Conservation (phyloP, 2,329 filamentous ascomycete genomes). For the Aureobasidium subglaciale region DNA sequence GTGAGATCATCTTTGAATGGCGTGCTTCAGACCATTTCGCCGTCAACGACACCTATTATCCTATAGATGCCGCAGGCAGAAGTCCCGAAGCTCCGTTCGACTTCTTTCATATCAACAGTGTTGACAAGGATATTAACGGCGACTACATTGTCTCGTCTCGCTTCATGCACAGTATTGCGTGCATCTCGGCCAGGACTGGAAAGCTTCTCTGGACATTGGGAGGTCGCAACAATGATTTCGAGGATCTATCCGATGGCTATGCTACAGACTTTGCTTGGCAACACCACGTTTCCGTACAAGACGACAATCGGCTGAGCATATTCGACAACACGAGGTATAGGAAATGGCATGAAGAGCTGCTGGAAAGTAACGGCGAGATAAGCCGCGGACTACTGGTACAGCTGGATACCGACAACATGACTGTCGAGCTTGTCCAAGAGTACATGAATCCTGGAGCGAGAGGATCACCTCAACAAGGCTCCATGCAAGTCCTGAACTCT, state of each 20-base stretch:
- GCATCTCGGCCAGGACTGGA: conserved; percentile 38
- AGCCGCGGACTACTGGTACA: conserved; percentile 23
- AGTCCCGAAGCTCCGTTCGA: conserved; percentile 37
- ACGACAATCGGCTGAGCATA: conserved; percentile 16
- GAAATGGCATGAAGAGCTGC: not conserved
- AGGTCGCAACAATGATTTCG: conserved; percentile 14
- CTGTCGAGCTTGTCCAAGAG: conserved; percentile 21
- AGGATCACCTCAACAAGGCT: conserved; percentile 43
- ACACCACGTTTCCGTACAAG: conserved; percentile 34
- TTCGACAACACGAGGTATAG: conserved; percentile 18
- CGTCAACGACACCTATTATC: conserved; percentile 24
- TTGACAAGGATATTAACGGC: conserved; percentile 41
- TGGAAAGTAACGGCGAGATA: not conserved
- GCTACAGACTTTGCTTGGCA: conserved; percentile 35
- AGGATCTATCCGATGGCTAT: conserved; percentile 5
- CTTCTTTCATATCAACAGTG: conserved; percentile 47
- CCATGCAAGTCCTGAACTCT: conserved; percentile 45
- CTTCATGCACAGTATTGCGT: conserved; percentile 39
- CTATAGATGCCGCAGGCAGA: conserved; percentile 35
- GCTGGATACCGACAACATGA: conserved; percentile 23
- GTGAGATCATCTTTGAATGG: conserved; percentile 36
- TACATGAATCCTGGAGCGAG: conserved; percentile 28
- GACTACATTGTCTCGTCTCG: conserved; percentile 47
- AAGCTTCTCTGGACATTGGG: conserved; percentile 42
- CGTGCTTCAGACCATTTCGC: conserved; percentile 32